Evolutionary conservation across 192 early-diverging fungal genomes (phyloP).

Genomic region (Backusella australiensis): DNA sequence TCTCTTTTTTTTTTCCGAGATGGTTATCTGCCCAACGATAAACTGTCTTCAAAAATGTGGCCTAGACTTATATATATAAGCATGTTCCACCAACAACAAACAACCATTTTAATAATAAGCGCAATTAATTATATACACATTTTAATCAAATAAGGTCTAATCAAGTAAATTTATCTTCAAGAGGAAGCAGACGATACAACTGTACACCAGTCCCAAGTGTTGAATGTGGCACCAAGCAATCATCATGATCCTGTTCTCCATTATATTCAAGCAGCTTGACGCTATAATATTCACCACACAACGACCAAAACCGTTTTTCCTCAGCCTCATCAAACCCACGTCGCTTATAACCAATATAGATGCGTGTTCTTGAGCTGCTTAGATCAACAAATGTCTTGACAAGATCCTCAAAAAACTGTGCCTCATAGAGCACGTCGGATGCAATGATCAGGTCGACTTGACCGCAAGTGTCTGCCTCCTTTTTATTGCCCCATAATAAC

Average conservation of each 20-base stretch:
- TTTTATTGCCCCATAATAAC: constrained; percentile 20
- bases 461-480: background rate
- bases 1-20: background rate
- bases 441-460: constrained; percentile 43
- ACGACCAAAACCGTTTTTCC: constrained; percentile 36
- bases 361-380: constrained; percentile 26
- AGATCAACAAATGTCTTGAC: constrained; percentile 39
- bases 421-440: constrained; percentile 51
- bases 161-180: background rate
- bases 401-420: constrained; percentile 26
- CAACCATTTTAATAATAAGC: background rate
- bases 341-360: constrained; percentile 49
- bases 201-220: constrained; percentile 15
- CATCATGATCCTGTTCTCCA: constrained; percentile 5
- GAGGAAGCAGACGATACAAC: constrained; percentile 16
- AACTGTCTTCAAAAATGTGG: too few relatives aligned
- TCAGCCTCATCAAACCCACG: constrained; percentile 26
- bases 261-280: constrained; percentile 9
- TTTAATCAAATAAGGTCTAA: background rate
- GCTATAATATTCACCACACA: constrained; percentile 21
- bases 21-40: background rate
- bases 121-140: background rate
- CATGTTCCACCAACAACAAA: too few relatives aligned
- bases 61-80: too few relatives aligned
- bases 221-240: constrained; percentile 7